Evolutionary conservation across 805 yeast genomes (phyloP).

Genomic region (Nakazawaea sp.): DNA sequence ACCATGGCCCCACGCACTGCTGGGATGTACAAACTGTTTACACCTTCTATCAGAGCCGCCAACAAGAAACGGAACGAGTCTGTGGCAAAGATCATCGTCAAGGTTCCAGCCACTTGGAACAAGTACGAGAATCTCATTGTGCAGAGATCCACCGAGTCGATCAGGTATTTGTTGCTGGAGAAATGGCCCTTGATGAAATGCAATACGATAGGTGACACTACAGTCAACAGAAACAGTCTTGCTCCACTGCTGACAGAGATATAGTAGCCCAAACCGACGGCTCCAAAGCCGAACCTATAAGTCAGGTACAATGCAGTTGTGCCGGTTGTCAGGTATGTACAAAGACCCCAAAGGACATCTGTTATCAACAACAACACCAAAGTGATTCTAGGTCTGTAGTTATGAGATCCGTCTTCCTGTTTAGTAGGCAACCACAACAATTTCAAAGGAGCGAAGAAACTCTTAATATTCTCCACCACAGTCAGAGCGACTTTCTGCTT

Average conservation of each 20-base stretch:
- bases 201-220: constrained; percentile 36
- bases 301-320: constrained; percentile 40
- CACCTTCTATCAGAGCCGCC: constrained; percentile 28
- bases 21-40: constrained; percentile 42
- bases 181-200: constrained; percentile 26
- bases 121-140: constrained; percentile 23
- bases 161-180: constrained; percentile 24
- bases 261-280: constrained; percentile 43
- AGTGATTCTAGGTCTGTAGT: constrained; percentile 24
- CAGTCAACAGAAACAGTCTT: constrained; percentile 36
- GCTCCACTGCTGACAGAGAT: constrained; percentile 40
- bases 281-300: constrained; percentile 37
- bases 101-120: constrained; percentile 23
- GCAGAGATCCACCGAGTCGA: constrained; percentile 42
- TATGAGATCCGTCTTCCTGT: constrained; percentile 11
- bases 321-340: constrained; percentile 27
- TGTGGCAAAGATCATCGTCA: constrained; percentile 19
- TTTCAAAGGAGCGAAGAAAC: constrained; percentile 32
- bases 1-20: constrained; percentile 42
- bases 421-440: constrained; percentile 36
- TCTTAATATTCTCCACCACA: neutral
- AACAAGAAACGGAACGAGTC: constrained; percentile 21
- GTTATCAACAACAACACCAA: constrained; percentile 32
- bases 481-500: neutral
- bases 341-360: constrained; percentile 30